These are phyloP conservation scores for Erythrophleum fordii DNA, from an alignment of 306 rosid species.

Conservation along the genomic window DNA sequence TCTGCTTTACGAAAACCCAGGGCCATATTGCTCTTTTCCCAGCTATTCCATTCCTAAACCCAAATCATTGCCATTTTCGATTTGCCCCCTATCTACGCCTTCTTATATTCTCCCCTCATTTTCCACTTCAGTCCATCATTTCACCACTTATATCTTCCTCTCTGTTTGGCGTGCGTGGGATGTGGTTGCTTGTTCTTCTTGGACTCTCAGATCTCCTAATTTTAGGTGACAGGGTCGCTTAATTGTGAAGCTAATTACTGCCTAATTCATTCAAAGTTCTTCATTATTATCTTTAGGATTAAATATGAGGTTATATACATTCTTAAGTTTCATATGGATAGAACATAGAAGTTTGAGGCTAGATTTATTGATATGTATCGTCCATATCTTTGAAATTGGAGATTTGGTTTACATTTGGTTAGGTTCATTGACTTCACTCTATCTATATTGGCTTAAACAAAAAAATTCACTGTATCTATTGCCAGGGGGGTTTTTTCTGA, in stretches of 20 bases:
- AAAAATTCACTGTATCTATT: background rate
- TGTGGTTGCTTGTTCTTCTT: too few relatives aligned
- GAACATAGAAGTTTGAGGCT: background rate
- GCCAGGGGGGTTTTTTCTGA: background rate
- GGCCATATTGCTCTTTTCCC: too few relatives aligned
- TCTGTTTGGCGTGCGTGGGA: too few relatives aligned
- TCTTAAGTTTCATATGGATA: background rate
- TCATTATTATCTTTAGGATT: background rate
- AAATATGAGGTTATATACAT: background rate
- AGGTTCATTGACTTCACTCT: background rate
- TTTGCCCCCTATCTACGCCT: too few relatives aligned
- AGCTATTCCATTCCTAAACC: too few relatives aligned
- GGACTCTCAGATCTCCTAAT: too few relatives aligned
- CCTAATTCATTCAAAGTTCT: conserved; percentile 2
- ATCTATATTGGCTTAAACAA: too few relatives aligned
- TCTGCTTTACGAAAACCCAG: too few relatives aligned
- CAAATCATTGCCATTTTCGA: too few relatives aligned
- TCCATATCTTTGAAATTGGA: background rate
- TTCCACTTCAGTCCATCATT: too few relatives aligned
- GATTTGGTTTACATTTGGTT: background rate
- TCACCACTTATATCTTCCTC: too few relatives aligned
- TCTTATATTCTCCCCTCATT: too few relatives aligned
- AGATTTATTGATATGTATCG: background rate
- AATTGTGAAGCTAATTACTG: background rate
- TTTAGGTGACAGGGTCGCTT: background rate